Evolutionary conservation across 805 yeast genomes (phyloP), one percentile per base, ranked within the genome.

Genomic region (Candida xyloterini): DNA sequence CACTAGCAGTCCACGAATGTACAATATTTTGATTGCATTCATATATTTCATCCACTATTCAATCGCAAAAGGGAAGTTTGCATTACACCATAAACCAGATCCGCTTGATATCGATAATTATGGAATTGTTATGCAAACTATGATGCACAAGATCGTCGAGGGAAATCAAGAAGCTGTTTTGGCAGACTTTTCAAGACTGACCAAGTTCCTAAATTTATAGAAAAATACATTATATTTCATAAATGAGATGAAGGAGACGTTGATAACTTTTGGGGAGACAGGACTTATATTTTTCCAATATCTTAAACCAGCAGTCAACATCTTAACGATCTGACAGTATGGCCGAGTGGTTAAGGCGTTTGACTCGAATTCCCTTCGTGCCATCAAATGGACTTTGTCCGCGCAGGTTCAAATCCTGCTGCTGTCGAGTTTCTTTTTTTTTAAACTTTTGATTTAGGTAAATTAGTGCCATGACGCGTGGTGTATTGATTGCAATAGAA

Each of bases 401-500:
- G 77, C 77, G 74, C 77, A 73, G 78, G 78, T 72, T 73, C 78
- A 76, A 72, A 60, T 73, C 78, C 77, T 73, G 78, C 74, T 71
- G 76, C 71, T 73, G 76, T 72, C 78, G 77, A 34, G 44, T 53
- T 57, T 57, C 60, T 65, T 66, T 62, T 52, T 30, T 31, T 21
- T 18, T 40, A 18, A 18, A 18, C 6, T 18, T 18, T 6, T 18
- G 4, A 5, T 6, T 18, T 5, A 5, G 6, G 6, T 4, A 18
- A 6, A 18, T 18, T 27, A 15, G n/a, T 27, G 27, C 15, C 18
- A 51, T 42, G 49, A 49, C 42, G 33, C 46, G 96, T 46, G 98
- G 97, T 2, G 71, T 74, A 32, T 66, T 93, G 27, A 81, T 93
- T 15, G 74, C 88, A 1, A 71, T 93, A 2, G 99, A 93, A 62